These are phyloP conservation scores for Arctium lappa DNA, from an alignment of 129 eudicot species.

Conservation along the genomic window DNA sequence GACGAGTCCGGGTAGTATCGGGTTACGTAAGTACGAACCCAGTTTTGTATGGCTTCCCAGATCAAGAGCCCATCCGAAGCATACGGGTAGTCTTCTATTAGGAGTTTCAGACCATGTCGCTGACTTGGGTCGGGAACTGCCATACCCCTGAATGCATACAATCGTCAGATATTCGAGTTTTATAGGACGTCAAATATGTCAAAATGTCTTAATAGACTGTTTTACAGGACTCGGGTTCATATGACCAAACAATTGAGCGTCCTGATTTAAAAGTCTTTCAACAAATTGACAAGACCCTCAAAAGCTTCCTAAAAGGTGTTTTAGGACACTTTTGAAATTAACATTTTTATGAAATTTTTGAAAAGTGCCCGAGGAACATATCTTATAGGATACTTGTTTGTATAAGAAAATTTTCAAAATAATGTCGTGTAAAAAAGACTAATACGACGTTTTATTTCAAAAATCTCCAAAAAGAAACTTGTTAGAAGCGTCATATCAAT, in stretches of 20 bases:
- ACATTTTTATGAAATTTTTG: neutral
- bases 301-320: neutral
- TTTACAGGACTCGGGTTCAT: too few species aligned
- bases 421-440: neutral
- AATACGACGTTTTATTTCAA: neutral
- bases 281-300: too few species aligned
- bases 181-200: neutral
- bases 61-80: constrained; percentile 89
- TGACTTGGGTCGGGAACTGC: constrained; percentile 82
- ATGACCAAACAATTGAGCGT: neutral
- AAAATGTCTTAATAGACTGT: too few species aligned
- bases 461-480: neutral
- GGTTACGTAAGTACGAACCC: constrained; percentile 71
- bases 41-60: constrained; percentile 76
- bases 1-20: constrained; percentile 67
- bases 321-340: neutral
- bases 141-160: constrained; percentile 59
- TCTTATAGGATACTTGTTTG: neutral
- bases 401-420: too few species aligned
- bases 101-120: constrained; percentile 69
- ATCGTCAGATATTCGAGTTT: neutral
- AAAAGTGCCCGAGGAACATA: too few species aligned
- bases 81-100: constrained; percentile 84
- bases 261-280: neutral
- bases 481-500: neutral